Base-by-base conservation (phyloP, 306 rosid genomes). In the Rosa lucieae region DNA sequence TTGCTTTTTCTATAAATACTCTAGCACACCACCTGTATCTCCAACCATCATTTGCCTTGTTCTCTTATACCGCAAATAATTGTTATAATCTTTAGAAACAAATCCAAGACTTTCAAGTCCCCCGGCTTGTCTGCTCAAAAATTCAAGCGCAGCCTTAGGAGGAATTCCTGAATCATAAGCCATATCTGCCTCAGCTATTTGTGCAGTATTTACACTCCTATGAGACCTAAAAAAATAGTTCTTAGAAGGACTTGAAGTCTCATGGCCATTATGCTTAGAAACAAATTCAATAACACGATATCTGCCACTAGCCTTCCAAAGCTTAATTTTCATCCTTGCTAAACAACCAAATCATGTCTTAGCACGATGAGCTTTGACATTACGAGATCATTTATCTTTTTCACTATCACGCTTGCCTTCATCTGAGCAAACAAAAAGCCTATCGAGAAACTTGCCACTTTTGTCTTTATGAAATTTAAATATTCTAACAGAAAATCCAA, bases 361-460 rank as follows among this genome's bases (percentile, higher is more conserved):
- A 49, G 32, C 10, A 21, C 44, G 39, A 44, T 23, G 46, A 26
- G 37, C 55, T 67, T 68, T 39, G 26, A 68, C 46, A 8, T 39
- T 37, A 3, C 0, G 21, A 51, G 40, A 8, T 18, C 46, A 5
- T 51, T 39, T 23, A 39, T 78, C 72, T 5, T 11, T 52, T 67
- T 32, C 74, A 48, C 56, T 8, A 2, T 47, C 51, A 47, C 3
- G 67, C n/a, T 17, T 12, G 13, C 81, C 81, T 53, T 78, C 44
- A 55, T 29, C 29, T 18, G 46, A 78, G 40, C 75, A 78, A 52
- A 48, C 59, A 78, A 53, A 51, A 49, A 14, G 5, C 40, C 56
- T 39, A 6, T 68, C 39, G 20, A 2, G 17, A 2, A 52, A n/a
- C 61, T 52, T 40, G 11, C 61, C 56, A 51, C 3, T 0, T 8